phyloP scores from a whole-genome alignment of 164 flowering plant species.

The Houttuynia cordata region DNA sequence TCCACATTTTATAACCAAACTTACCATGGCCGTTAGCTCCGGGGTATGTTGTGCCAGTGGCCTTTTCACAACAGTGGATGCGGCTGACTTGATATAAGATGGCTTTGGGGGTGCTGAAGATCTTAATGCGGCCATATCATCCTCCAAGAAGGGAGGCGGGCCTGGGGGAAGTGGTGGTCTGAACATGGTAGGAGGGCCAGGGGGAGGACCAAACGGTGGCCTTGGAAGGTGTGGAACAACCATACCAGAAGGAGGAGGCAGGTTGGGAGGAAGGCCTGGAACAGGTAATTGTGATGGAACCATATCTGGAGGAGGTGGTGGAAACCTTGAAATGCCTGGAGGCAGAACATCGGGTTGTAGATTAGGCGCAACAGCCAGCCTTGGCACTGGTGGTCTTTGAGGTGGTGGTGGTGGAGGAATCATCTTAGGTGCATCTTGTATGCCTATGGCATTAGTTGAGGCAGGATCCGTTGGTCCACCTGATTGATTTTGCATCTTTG shows the following conservation, averaged over 20 bases:
- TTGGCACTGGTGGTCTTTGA: slow-evolving; percentile 40
- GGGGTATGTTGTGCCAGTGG: slow-evolving; percentile 99
- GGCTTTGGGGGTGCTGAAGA: slow-evolving; percentile 58
- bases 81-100: slow-evolving; percentile 93
- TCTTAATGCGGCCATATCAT: slow-evolving; percentile 25
- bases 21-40: slow-evolving; percentile 94
- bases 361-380: slow-evolving; percentile 30
- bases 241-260: slow-evolving; percentile 49
- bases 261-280: slow-evolving; percentile 47
- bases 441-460: slow-evolving; percentile 18
- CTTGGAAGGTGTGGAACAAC: slow-evolving; percentile 48
- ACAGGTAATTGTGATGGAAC: slow-evolving; percentile 32
- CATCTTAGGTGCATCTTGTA: slow-evolving; percentile 37
- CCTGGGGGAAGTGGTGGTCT: slow-evolving; percentile 86
- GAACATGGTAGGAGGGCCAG: slow-evolving; percentile 66
- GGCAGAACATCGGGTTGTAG: slow-evolving; percentile 68
- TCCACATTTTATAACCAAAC: slow-evolving; percentile 9
- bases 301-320: slow-evolving; percentile 71
- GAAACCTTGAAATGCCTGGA: slow-evolving; percentile 73
- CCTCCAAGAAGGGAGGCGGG: slow-evolving; percentile 45
- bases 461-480: slow-evolving; percentile 32
- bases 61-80: slow-evolving; percentile 93
- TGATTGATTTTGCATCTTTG: slow-evolving; percentile 27
- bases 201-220: slow-evolving; percentile 73
- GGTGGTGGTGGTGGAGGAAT: slow-evolving; percentile 67